Conservation (phyloP, 345 rosid genomes). For the Populus tremula region DNA sequence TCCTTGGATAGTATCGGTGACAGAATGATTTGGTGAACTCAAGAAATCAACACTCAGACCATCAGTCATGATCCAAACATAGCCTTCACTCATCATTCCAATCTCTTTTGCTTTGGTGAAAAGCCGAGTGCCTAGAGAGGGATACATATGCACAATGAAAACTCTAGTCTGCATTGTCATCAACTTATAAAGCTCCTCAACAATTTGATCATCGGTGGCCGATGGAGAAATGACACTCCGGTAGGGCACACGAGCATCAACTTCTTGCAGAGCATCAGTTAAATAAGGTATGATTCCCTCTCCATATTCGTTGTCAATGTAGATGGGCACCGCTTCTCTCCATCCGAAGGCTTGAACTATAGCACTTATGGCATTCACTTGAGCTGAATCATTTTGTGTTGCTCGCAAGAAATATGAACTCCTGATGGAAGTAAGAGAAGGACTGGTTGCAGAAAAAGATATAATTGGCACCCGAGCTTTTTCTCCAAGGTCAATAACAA, state of each 20-base stretch:
- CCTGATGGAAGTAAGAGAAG: conserved; percentile 7
- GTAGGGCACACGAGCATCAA: conserved; percentile 41
- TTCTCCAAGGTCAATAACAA: conserved; percentile 28
- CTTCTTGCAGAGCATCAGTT: conserved; percentile 41
- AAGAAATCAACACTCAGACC: conserved; percentile 55
- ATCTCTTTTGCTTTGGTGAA: conserved; percentile 44
- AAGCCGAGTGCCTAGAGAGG: conserved; percentile 32
- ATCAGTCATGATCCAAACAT: conserved; percentile 66
- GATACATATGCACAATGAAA: conserved; percentile 44
- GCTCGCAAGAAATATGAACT: conserved; percentile 14
- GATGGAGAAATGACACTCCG: conserved; percentile 38
- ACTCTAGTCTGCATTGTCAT: conserved; percentile 53
- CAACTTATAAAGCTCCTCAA: conserved; percentile 47
- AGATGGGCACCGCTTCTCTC: conserved; percentile 53
- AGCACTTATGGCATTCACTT: conserved; percentile 9
- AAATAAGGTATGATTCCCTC: conserved; percentile 47
- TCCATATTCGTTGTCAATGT: conserved; percentile 43
- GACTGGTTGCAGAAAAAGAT: conserved; percentile 18
- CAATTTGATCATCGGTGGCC: conserved; percentile 44
- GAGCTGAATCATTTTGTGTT: conserved; percentile 6
- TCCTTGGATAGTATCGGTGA: conserved; percentile 41
- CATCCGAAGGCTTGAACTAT: conserved; percentile 21
- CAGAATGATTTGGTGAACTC: conserved; percentile 26
- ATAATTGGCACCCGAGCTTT: conserved; percentile 13
- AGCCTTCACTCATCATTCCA: conserved; percentile 71